Conservation (phyloP, 108 stramenopile species). For the Nannochloropsis salina region DNA sequence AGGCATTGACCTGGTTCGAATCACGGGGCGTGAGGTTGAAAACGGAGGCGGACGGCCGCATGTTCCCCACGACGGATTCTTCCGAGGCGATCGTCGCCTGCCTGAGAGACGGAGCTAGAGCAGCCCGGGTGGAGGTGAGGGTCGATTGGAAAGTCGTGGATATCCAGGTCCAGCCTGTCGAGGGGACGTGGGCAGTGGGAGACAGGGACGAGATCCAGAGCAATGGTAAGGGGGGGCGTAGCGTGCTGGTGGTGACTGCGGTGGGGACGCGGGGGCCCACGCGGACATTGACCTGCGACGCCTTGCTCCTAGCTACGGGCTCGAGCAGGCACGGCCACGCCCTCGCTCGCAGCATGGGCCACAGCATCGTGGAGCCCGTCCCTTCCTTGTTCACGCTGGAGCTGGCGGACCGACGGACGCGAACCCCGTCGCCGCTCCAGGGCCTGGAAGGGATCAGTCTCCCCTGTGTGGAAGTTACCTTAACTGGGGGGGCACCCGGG, state of each 20-base stretch:
- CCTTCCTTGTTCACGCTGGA: conserved; percentile 85
- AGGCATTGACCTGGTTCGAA: conserved; percentile 77
- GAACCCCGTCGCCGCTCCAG: background rate
- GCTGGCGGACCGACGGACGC: conserved; percentile 27
- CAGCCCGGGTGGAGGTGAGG: conserved; percentile 61
- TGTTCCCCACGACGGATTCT: conserved; percentile 82
- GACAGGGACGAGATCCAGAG: too few relatives aligned
- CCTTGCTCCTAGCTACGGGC: conserved; percentile 84
- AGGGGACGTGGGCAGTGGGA: background rate
- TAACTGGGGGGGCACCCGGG: background rate
- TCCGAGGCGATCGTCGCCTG: conserved; percentile 79
- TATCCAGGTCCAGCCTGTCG: background rate
- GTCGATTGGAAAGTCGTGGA: background rate
- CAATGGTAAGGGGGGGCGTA: background rate
- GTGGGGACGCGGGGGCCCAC: background rate
- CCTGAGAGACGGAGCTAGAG: conserved; percentile 59
- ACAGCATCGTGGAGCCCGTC: conserved; percentile 65
- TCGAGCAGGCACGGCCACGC: conserved; percentile 71
- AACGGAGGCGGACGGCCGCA: conserved; percentile 83
- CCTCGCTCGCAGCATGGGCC: conserved; percentile 70
- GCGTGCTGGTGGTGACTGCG: background rate
- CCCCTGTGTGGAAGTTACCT: conserved; percentile 9
- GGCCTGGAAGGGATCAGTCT: background rate
- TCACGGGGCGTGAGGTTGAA: conserved; percentile 75
- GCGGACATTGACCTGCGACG: conserved; percentile 52